A percentile compares a stretch with the other conserved stretches of the same genome.
phyloP scores from a whole-genome alignment of 805 yeast species.

The Zygosaccharomyces lentus region DNA sequence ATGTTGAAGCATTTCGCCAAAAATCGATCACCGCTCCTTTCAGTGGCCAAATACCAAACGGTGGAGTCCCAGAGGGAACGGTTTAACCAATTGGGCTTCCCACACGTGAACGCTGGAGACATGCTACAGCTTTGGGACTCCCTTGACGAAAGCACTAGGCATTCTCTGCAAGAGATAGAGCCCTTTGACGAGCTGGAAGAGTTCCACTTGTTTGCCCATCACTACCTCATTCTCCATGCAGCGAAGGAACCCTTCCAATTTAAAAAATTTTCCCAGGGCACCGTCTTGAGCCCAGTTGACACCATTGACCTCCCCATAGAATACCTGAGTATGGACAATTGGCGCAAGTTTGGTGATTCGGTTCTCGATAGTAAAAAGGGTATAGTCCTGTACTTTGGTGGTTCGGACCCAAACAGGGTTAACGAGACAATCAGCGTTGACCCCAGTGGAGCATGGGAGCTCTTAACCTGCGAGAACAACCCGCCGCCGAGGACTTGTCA shows the following conservation, averaged over 20 bases:
- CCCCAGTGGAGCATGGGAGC: neutral
- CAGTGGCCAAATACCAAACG: conserved; percentile 55
- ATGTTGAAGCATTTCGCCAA: conserved; percentile 70
- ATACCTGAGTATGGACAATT: conserved; percentile 4
- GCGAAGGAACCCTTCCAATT: conserved; percentile 34
- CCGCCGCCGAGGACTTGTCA: conserved; percentile 55
- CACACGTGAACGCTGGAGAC: conserved; percentile 47
- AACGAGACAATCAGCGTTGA: conserved; percentile 19
- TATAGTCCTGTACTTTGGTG: conserved; percentile 35
- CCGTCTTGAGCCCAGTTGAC: neutral
- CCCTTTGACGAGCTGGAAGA: conserved; percentile 85
- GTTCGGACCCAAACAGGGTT: conserved; percentile 32
- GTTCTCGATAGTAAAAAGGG: conserved; percentile 7
- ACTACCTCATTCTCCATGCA: conserved; percentile 66
- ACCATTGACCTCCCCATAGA: neutral
- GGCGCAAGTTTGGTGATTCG: conserved; percentile 28
- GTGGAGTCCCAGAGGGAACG: conserved; percentile 46
- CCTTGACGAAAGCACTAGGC: conserved; percentile 39
- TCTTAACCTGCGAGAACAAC: conserved; percentile 8
- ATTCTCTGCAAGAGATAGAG: conserved; percentile 48
- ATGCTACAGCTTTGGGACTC: conserved; percentile 58
- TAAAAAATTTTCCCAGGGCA: neutral
- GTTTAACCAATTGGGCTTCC: conserved; percentile 46
- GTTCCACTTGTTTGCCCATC: conserved; percentile 69
- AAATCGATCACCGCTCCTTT: conserved; percentile 62